Evolutionary conservation across 2,329 filamentous ascomycete species (phyloP).

Genomic region (Dryadomyces sulphureus): DNA sequence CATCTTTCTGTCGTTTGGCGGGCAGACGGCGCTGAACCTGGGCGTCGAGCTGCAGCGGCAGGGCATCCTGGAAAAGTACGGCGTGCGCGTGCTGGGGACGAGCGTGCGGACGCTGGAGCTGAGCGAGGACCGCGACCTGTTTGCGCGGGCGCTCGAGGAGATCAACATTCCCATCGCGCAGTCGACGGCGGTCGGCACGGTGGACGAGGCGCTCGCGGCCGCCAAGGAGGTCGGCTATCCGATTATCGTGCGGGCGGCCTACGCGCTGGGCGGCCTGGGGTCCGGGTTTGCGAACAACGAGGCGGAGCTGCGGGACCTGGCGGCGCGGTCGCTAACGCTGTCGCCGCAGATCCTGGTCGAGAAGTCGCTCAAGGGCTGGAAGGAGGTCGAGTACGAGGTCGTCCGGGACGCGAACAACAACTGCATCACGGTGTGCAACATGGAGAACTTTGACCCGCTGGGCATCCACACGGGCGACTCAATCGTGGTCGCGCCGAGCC

Average conservation of each 20-base stretch:
- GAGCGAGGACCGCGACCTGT: constrained; percentile 90
- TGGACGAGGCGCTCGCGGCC: constrained; percentile 84
- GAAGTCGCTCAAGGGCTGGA: constrained; percentile 98
- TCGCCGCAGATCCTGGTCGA: constrained; percentile 95
- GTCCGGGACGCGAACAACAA: constrained; percentile 96
- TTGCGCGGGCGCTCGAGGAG: constrained; percentile 88
- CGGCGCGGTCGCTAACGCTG: constrained; percentile 79
- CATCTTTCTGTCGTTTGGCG: constrained; percentile 93
- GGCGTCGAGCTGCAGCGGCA: constrained; percentile 95
- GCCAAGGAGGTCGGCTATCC: constrained; percentile 84
- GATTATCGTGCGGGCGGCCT: constrained; percentile 94
- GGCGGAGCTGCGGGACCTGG: constrained; percentile 87
- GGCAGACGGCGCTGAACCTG: constrained; percentile 90
- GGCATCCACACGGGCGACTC: constrained; percentile 98
- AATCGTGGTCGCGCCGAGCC: constrained; percentile 92
- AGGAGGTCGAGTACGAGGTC: constrained; percentile 97
- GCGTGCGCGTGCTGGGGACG: constrained; percentile 89
- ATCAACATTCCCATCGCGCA: constrained; percentile 96
- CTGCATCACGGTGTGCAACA: constrained; percentile 98
- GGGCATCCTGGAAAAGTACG: constrained; percentile 89
- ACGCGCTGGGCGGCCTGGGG: constrained; percentile 87
- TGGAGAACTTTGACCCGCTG: constrained; percentile 97
- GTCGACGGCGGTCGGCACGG: constrained; percentile 79
- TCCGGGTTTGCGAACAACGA: constrained; percentile 91
- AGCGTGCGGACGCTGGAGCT: constrained; percentile 89